Evolutionary conservation across 2,329 filamentous ascomycete species (phyloP), one percentile per base, ranked within the genome.

Genomic region (Hirsutella minnesotensis): DNA sequence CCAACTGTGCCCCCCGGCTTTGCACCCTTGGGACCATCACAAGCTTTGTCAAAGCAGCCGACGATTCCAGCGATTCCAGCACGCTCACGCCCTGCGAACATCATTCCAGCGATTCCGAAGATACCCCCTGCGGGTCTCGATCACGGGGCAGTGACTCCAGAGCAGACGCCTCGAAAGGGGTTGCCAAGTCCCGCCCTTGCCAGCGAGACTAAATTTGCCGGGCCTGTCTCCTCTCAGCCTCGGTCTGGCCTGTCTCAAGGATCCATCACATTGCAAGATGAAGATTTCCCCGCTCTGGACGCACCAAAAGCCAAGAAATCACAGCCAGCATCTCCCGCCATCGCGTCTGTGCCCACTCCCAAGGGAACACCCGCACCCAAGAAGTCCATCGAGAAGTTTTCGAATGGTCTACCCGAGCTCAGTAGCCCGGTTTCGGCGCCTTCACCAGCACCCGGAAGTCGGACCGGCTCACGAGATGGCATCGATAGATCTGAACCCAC

Each of bases 231-330:
- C 2, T 53, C 64, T 2, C 62, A 64, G 49, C 63, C 65, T n/a
- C 49, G 50, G 24, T 22, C 47, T 4, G 50, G 48, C 40, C 50
- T 53, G 38, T 37, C 39, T 22, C 40, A 34, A n/a, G 33, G 37
- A 10, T 36, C 41, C 5, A 27, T 40, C 9, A 27, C 70, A 24
- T 57, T 79, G 37, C 70, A 77, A 46, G 73, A 79, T 20, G 76
- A 81, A 50, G 77, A 82, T 49, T 82, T 81, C 50, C 79, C 79
- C 10, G 70, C 75, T 3, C 61, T 81, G 5, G 67, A 73, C 46
- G 63, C 71, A 9, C 59, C 66, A 19, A 70, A 67, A 46, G 45
- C 55, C 9, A 56, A 58, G 36, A 62, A 65, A 31, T 38, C 50
- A 19, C 52, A 57, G 29, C 56, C 57, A 37, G 42, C 57, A 34